phyloP scores from a whole-genome alignment of 768 basidiomycete genomes.

The Roridomyces roridus region DNA sequence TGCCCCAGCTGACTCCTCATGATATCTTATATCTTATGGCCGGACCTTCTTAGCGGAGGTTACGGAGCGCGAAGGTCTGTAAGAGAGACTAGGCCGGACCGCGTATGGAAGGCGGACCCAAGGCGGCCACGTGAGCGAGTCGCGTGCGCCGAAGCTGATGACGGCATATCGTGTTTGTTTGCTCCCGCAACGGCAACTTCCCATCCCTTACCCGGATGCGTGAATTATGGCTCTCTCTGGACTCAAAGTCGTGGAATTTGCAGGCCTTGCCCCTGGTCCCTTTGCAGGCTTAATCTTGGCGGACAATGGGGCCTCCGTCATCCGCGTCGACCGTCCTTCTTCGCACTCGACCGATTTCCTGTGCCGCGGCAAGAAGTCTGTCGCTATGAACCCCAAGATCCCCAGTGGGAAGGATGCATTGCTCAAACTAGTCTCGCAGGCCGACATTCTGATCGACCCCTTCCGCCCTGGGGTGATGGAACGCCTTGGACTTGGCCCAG shows the following conservation, averaged over 20 bases:
- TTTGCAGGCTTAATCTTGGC: constrained; percentile 81
- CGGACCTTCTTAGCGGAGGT: too few relatives aligned
- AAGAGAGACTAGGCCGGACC: too few relatives aligned
- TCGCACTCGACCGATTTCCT: constrained; percentile 55
- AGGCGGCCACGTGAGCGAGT: too few relatives aligned
- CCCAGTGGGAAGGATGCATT: constrained; percentile 60
- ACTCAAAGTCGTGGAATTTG: constrained; percentile 70
- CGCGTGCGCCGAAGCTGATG: too few relatives aligned
- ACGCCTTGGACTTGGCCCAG: constrained; percentile 75
- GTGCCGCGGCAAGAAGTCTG: constrained; percentile 79
- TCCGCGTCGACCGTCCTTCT: constrained; percentile 72
- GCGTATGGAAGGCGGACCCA: too few relatives aligned
- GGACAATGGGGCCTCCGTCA: constrained; percentile 80
- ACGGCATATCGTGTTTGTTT: too few relatives aligned
- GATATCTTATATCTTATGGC: too few relatives aligned
- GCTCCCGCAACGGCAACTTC: too few relatives aligned
- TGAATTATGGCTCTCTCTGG: constrained; percentile 52
- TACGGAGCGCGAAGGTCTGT: too few relatives aligned
- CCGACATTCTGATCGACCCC: constrained; percentile 86
- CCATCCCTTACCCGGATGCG: background rate
- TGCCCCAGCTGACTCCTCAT: background rate
- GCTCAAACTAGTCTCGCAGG: constrained; percentile 61
- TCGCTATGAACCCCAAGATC: constrained; percentile 71
- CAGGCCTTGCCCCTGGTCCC: constrained; percentile 82
- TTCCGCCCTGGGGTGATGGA: constrained; percentile 87